Conservation (phyloP, 2,329 filamentous ascomycete species). For the Teratosphaeria nubilosa region DNA sequence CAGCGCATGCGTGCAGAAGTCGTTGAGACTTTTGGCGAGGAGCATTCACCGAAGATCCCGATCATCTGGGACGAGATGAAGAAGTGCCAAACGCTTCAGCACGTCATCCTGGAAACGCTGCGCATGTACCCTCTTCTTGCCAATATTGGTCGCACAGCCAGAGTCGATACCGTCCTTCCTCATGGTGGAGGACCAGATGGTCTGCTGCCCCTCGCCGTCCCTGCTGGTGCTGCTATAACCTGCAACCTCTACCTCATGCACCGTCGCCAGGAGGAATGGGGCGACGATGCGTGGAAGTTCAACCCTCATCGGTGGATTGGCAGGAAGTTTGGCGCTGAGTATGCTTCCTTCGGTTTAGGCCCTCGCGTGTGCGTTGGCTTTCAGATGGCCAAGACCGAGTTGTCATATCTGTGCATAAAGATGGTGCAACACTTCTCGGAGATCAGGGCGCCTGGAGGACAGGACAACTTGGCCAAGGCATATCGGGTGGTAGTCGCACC, state of each 20-base stretch:
- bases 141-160: conserved; percentile 35
- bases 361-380: conserved; percentile 13
- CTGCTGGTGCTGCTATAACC: conserved; percentile 29
- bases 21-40: conserved; percentile 11
- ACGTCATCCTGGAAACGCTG: conserved; percentile 29
- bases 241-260: conserved; percentile 41
- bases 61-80: conserved; percentile 14
- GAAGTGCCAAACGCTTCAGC: conserved; percentile 32
- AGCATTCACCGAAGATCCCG: conserved; percentile 30
- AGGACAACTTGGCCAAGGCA: conserved; percentile 11
- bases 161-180: conserved; percentile 36
- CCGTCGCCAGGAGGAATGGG: conserved; percentile 36
- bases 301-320: conserved; percentile 24
- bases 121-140: conserved; percentile 38
- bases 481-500: conserved; percentile 14
- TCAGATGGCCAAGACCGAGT: conserved; percentile 10
- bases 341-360: conserved; percentile 15
- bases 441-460: conserved; percentile 8
- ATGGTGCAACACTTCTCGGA: conserved; percentile 10
- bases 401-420: conserved; percentile 10
- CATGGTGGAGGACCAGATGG: conserved; percentile 34
- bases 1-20: conserved; percentile 17
- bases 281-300: conserved; percentile 38
- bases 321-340: conserved; percentile 11
- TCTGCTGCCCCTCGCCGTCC: conserved; percentile 32